Percentiles rank a stretch among this genome's conserved stretches.
Conservation (phyloP, 352 stramenopile genomes). For the Blastocystis sp. region DNA sequence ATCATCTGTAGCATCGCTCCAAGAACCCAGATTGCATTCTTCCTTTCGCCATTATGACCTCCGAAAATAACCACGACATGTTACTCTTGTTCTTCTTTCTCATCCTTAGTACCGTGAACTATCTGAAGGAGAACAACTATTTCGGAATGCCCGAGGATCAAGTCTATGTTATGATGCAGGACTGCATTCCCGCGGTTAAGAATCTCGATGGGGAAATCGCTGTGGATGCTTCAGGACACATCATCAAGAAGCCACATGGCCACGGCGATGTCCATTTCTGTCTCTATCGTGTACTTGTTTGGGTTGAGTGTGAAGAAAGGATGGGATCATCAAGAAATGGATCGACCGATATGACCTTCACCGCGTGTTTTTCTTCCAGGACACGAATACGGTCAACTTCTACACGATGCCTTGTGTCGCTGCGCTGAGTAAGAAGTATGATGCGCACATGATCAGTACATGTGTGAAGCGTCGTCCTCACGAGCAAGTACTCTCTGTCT, state of each 20-base stretch:
- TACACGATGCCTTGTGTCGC: constrained; percentile 64
- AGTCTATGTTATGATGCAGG: constrained; percentile 91
- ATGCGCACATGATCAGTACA: constrained; percentile 55
- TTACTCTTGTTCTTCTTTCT: background rate
- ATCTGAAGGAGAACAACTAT: constrained; percentile 81
- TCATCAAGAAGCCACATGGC: constrained; percentile 85
- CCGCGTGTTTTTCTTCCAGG: constrained; percentile 86
- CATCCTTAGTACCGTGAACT: constrained; percentile 70
- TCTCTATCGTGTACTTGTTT: constrained; percentile 70
- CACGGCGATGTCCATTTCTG: constrained; percentile 94
- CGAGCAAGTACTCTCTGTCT: background rate
- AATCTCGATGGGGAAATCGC: constrained; percentile 76
- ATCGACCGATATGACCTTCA: constrained; percentile 70
- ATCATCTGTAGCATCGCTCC: background rate
- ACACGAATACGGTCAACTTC: constrained; percentile 63
- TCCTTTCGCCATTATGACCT: constrained; percentile 94
- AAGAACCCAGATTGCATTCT: constrained; percentile 65
- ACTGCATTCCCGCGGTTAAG: constrained; percentile 83
- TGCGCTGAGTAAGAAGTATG: constrained; percentile 70
- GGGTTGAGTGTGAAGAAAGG: background rate
- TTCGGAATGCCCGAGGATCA: constrained; percentile 84
- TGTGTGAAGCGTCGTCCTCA: constrained; percentile 47
- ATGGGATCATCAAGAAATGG: constrained; percentile 71
- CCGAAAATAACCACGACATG: constrained; percentile 82
- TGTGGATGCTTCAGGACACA: constrained; percentile 67